Evolutionary conservation across 2,329 filamentous ascomycete species (phyloP).

Genomic region (Diaporthe vaccinii): DNA sequence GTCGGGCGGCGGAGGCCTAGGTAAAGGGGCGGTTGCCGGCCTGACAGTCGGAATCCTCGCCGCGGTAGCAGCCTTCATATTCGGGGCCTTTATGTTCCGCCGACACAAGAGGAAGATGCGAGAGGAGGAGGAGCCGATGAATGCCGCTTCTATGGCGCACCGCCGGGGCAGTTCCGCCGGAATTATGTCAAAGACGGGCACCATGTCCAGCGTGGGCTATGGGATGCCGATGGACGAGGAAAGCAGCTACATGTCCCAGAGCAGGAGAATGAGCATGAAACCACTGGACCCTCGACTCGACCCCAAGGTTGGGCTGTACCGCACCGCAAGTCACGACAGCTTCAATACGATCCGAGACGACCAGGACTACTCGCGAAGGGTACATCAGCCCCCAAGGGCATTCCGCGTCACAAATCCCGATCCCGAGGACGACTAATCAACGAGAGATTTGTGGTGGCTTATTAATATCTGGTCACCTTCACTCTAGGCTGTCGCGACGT

Average conservation of each 20-base stretch:
- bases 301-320: conserved; percentile 70
- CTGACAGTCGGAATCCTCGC: conserved; percentile 64
- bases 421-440: conserved; percentile 54
- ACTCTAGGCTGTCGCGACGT: conserved; percentile 38
- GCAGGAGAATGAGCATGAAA: conserved; percentile 59
- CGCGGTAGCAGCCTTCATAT: conserved; percentile 46
- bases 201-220: conserved; percentile 54
- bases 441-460: not conserved
- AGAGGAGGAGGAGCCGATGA: conserved; percentile 57
- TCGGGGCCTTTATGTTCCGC: conserved; percentile 57
- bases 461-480: not conserved
- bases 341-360: conserved; percentile 74
- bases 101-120: conserved; percentile 53
- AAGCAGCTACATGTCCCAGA: conserved; percentile 45
- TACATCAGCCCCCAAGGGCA: conserved; percentile 66
- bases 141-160: conserved; percentile 59
- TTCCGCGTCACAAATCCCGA: conserved; percentile 76
- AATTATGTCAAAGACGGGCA: conserved; percentile 58
- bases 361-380: conserved; percentile 74
- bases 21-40: conserved; percentile 64
- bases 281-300: conserved; percentile 75
- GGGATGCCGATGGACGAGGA: conserved; percentile 41
- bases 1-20: conserved; percentile 50
- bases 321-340: conserved; percentile 70
- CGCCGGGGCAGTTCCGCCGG: conserved; percentile 66